Conservation (phyloP, 345 rosid species). For the Crucihimalaya himalaica region DNA sequence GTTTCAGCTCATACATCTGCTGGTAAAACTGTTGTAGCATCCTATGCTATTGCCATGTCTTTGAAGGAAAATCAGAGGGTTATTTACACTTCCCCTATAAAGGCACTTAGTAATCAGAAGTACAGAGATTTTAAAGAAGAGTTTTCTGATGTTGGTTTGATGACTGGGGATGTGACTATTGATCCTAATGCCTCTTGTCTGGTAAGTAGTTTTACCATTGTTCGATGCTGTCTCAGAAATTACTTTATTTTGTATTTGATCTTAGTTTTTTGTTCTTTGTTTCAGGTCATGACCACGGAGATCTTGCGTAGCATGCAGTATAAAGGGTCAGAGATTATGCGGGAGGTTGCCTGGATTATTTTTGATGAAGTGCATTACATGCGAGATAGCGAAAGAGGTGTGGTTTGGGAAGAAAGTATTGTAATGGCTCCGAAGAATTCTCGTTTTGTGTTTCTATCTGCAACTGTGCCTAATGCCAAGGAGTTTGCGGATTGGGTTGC, state of each 20-base stretch:
- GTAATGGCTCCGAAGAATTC: conserved; percentile 98
- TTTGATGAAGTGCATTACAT: conserved; percentile 99
- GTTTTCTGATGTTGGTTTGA: conserved; percentile 96
- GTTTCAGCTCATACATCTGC: conserved; percentile 99
- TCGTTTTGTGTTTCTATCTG: conserved; percentile 92
- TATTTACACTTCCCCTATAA: conserved; percentile 92
- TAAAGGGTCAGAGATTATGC: conserved; percentile 85
- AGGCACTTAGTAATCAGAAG: conserved; percentile 96
- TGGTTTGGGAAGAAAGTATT: conserved; percentile 99
- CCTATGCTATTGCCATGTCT: conserved; percentile 96
- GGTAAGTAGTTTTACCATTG: conserved; percentile 45
- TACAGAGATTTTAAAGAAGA: conserved; percentile 96
- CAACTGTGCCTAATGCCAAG: conserved; percentile 98
- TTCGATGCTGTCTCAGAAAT: not conserved
- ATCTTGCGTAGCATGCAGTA: conserved; percentile 99
- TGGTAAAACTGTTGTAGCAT: conserved; percentile 95
- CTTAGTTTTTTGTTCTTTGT: conserved; percentile 30
- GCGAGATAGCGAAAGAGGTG: conserved; percentile 99
- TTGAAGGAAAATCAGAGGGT: conserved; percentile 84
- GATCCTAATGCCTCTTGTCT: conserved; percentile 95
- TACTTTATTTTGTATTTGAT: conserved; percentile 18
- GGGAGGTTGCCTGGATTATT: conserved; percentile 96
- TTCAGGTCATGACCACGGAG: conserved; percentile 98
- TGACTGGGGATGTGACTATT: conserved; percentile 98
- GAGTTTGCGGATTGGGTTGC: conserved; percentile 99